Evolutionary conservation across 805 yeast species (phyloP).

Genomic region (Helenozyma baotianmanensis): DNA sequence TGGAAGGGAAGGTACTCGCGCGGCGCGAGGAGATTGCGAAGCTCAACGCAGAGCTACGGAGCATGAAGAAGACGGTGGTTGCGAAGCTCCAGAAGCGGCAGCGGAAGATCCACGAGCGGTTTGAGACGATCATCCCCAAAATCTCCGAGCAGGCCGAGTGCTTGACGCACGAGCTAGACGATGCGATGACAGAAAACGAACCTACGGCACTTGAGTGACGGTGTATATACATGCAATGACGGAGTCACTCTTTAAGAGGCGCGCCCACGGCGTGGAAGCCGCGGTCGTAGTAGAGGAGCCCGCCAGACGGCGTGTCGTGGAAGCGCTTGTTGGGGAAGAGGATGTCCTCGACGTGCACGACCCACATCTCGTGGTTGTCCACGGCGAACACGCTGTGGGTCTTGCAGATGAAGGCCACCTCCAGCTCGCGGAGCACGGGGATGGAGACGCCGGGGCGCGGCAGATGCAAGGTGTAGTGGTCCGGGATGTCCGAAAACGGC

Average conservation of each 20-base stretch:
- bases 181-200: not conserved
- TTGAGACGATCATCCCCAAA: constrained; percentile 31
- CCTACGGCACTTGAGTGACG: too few relatives aligned
- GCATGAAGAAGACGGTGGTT: constrained; percentile 22
- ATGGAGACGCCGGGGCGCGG: constrained; percentile 26
- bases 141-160: constrained; percentile 21
- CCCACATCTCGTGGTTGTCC: constrained; percentile 89
- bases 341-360: constrained; percentile 68
- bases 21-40: constrained; percentile 23
- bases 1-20: constrained; percentile 20
- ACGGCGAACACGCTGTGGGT: constrained; percentile 50
- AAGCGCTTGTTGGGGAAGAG: constrained; percentile 20
- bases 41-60: constrained; percentile 23
- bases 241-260: constrained; percentile 20
- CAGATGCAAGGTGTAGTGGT: constrained; percentile 18
- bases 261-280: constrained; percentile 47
- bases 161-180: constrained; percentile 10
- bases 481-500: constrained; percentile 46
- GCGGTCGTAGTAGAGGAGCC: constrained; percentile 61
- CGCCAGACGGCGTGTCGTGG: constrained; percentile 43
- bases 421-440: constrained; percentile 57
- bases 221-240: not conserved
- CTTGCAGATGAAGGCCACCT: constrained; percentile 59
- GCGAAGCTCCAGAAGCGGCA: constrained; percentile 23
- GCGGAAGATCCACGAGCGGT: constrained; percentile 27